Percentiles rank a stretch among this genome's conserved stretches.
Conservation (phyloP, 2,329 filamentous ascomycete species). For the Ceratocystis cubensis region DNA sequence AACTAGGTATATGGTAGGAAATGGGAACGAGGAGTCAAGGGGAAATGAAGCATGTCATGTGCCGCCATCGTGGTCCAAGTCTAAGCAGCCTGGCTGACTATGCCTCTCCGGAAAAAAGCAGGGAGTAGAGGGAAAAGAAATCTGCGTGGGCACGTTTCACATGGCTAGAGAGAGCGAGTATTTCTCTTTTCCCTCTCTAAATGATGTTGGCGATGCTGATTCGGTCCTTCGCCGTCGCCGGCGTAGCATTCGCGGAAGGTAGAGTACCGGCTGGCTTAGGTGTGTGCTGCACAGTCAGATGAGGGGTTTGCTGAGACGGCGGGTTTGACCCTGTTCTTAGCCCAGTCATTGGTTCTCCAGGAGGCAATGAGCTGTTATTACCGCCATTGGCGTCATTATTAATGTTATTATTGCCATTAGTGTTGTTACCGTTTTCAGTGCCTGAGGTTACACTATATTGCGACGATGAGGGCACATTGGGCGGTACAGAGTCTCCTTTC, state of each 20-base stretch:
- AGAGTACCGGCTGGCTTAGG: background rate
- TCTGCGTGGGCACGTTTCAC: background rate
- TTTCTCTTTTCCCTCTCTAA: constrained; percentile 23
- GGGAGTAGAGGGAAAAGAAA: background rate
- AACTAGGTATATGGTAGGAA: background rate
- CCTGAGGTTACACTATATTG: background rate
- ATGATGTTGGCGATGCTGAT: constrained; percentile 37
- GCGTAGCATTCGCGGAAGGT: background rate
- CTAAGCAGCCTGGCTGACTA: background rate
- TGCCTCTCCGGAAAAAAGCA: background rate
- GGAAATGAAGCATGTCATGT: background rate
- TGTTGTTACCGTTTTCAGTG: background rate
- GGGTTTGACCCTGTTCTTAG: constrained; percentile 6
- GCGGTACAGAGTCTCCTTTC: constrained; percentile 1
- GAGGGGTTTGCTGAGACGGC: constrained; percentile 24
- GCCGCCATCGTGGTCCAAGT: background rate
- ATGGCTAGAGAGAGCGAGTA: background rate
- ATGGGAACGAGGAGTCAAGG: background rate
- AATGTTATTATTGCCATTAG: constrained; percentile 2
- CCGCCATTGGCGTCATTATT: constrained; percentile 1
- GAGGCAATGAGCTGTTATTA: background rate
- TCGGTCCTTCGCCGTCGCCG: constrained; percentile 26
- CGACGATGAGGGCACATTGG: background rate
- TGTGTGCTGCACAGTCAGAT: constrained; percentile 8
- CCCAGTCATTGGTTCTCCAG: constrained; percentile 3